These are phyloP conservation scores for Colletotrichum sidae DNA, from an alignment of 2,329 filamentous ascomycete genomes.

Conservation along the genomic window DNA sequence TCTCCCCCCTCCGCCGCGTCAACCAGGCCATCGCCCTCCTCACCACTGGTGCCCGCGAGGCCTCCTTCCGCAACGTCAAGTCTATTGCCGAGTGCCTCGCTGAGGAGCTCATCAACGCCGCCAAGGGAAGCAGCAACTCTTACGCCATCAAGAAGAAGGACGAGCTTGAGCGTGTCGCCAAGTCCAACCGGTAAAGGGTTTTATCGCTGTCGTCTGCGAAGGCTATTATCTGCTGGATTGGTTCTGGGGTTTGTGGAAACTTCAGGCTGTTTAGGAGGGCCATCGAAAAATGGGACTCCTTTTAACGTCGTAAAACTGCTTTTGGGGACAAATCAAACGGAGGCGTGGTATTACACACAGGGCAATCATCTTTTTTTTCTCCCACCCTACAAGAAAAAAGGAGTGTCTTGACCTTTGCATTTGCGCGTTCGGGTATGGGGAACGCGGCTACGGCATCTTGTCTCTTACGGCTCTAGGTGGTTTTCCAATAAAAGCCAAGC, in stretches of 20 bases:
- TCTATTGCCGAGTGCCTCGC: constrained; percentile 99
- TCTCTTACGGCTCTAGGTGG: constrained; percentile 40
- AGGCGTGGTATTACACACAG: constrained; percentile 39
- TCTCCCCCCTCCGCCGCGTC: constrained; percentile 98
- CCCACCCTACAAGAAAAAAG: constrained; percentile 21
- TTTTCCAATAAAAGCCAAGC: constrained; percentile 56
- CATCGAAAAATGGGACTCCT: constrained; percentile 17
- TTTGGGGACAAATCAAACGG: constrained; percentile 38
- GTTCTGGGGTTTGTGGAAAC: constrained; percentile 45
- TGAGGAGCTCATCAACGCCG: constrained; percentile 99
- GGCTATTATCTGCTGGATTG: constrained; percentile 16
- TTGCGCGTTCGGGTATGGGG: constrained; percentile 59
- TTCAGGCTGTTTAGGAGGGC: constrained; percentile 28
- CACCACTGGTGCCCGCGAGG: constrained; percentile 98
- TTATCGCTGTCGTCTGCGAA: constrained; percentile 44
- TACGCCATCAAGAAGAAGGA: constrained; percentile 99
- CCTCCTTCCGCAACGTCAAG: constrained; percentile 99
- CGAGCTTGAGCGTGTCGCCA: constrained; percentile 99
- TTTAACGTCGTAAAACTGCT: constrained; percentile 36
- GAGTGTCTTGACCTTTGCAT: constrained; percentile 48
- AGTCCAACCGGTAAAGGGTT: constrained; percentile 97
- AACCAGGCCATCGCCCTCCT: constrained; percentile 99
- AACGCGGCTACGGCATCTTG: constrained; percentile 54
- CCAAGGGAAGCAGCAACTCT: constrained; percentile 99
- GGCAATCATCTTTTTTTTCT: constrained; percentile 38